These are phyloP conservation scores for Botryotinia globosa DNA, from an alignment of 2,329 filamentous ascomycete species.

Conservation along the genomic window DNA sequence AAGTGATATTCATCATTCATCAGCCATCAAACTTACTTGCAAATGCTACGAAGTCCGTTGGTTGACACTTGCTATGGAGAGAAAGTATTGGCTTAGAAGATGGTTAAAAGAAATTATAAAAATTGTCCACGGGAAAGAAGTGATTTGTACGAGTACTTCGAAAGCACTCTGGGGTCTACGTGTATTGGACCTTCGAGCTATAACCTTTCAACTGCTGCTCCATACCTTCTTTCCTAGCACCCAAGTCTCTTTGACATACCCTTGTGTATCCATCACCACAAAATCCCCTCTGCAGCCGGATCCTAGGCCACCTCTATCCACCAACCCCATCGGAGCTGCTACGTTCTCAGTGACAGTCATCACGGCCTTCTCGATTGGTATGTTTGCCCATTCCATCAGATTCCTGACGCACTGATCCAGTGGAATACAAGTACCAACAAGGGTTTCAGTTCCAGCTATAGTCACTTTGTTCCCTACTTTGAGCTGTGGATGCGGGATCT, in stretches of 20 bases:
- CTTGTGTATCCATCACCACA: conserved; percentile 31
- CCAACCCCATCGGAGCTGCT: conserved; percentile 29
- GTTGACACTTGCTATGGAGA: not conserved
- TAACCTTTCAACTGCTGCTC: not conserved
- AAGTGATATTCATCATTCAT: not conserved
- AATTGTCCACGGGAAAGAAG: not conserved
- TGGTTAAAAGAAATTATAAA: not conserved
- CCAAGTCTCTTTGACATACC: conserved; percentile 32
- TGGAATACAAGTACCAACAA: conserved; percentile 52
- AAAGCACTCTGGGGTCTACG: not conserved
- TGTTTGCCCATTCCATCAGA: conserved; percentile 33
- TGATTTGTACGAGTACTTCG: not conserved
- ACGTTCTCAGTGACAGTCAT: conserved; percentile 37
- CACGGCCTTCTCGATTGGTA: conserved; percentile 32
- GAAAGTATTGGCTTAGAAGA: not conserved
- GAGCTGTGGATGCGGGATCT: conserved; percentile 49
- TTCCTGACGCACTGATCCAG: conserved; percentile 50
- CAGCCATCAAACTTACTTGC: not conserved
- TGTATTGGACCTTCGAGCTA: not conserved
- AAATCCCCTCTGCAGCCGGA: conserved; percentile 34
- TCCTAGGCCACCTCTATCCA: conserved; percentile 32
- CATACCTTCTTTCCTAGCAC: conserved; percentile 30
- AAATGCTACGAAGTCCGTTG: not conserved
- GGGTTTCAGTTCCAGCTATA: conserved; percentile 51
- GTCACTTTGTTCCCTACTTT: conserved; percentile 50